Percentiles rank a stretch among this genome's conserved stretches.
Conservation (phyloP, 495 filamentous ascomycete species). For the Parmelia sp. region DNA sequence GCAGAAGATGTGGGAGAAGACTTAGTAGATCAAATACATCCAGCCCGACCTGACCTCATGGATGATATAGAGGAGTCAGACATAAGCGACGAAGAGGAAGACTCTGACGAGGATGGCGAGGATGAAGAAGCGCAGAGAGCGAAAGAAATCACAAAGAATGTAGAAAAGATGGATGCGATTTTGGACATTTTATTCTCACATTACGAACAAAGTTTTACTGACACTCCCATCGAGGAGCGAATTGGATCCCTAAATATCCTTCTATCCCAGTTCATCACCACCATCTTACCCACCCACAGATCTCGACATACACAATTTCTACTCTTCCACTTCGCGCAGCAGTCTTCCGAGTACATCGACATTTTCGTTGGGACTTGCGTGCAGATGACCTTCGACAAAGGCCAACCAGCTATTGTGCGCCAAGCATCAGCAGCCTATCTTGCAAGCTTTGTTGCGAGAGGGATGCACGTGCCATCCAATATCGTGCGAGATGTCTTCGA, state of each 20-base stretch:
- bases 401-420: constrained; percentile 59
- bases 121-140: constrained; percentile 45
- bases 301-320: constrained; percentile 85
- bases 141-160: constrained; percentile 65
- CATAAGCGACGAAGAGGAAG: constrained; percentile 36
- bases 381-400: constrained; percentile 56
- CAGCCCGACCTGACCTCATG: constrained; percentile 26
- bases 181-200: constrained; percentile 82
- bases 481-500: constrained; percentile 72
- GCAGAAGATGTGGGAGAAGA: constrained; percentile 62
- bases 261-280: constrained; percentile 71
- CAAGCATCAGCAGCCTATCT: constrained; percentile 88
- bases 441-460: constrained; percentile 85
- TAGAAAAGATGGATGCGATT: constrained; percentile 88
- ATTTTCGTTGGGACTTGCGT: constrained; percentile 75
- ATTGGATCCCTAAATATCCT: constrained; percentile 61
- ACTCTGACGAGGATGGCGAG: constrained; percentile 44
- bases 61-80: constrained; percentile 37
- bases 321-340: constrained; percentile 87
- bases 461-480: constrained; percentile 66
- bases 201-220: constrained; percentile 62
- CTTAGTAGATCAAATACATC: constrained; percentile 29
- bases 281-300: constrained; percentile 81
- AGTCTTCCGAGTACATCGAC: constrained; percentile 64
- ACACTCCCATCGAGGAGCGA: constrained; percentile 41